Conservation (phyloP, 2,329 filamentous ascomycete genomes). For the Lachnellula cervina region DNA sequence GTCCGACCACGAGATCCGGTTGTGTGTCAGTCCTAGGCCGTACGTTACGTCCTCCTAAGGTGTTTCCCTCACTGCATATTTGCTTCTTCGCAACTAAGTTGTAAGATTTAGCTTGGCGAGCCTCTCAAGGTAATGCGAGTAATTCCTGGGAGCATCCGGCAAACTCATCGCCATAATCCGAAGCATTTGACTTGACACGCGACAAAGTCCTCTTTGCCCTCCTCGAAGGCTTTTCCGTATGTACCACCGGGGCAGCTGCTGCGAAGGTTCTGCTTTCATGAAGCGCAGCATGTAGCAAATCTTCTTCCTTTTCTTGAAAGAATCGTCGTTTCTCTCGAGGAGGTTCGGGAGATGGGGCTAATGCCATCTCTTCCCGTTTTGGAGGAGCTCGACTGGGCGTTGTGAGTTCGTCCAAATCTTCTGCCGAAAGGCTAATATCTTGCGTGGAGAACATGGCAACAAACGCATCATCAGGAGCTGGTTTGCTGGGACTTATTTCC, state of each 20-base stretch:
- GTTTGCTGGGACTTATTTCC: slow-evolving; percentile 16
- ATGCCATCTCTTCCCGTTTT: neutral
- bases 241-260: neutral
- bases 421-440: slow-evolving; percentile 42
- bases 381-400: slow-evolving; percentile 16
- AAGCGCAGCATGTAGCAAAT: slow-evolving; percentile 22
- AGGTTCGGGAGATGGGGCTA: neutral
- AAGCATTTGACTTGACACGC: slow-evolving; percentile 9
- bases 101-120: too few relatives aligned
- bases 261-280: slow-evolving; percentile 18
- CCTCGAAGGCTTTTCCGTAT: neutral
- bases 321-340: slow-evolving; percentile 15
- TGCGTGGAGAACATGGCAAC: slow-evolving; percentile 34
- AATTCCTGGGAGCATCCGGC: slow-evolving; percentile 19
- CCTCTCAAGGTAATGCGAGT: slow-evolving; percentile 4
- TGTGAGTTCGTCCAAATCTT: slow-evolving; percentile 43
- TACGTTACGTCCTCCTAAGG: too few relatives aligned
- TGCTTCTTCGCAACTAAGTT: too few relatives aligned
- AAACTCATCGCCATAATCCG: slow-evolving; percentile 30
- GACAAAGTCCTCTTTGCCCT: neutral
- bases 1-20: too few relatives aligned
- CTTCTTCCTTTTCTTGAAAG: slow-evolving; percentile 29
- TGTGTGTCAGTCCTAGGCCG: too few relatives aligned
- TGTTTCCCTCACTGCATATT: too few relatives aligned
- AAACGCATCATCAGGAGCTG: slow-evolving; percentile 1